phyloP scores from a whole-genome alignment of 2,329 filamentous ascomycete species.

The Penicillium aurantiogriseum region DNA sequence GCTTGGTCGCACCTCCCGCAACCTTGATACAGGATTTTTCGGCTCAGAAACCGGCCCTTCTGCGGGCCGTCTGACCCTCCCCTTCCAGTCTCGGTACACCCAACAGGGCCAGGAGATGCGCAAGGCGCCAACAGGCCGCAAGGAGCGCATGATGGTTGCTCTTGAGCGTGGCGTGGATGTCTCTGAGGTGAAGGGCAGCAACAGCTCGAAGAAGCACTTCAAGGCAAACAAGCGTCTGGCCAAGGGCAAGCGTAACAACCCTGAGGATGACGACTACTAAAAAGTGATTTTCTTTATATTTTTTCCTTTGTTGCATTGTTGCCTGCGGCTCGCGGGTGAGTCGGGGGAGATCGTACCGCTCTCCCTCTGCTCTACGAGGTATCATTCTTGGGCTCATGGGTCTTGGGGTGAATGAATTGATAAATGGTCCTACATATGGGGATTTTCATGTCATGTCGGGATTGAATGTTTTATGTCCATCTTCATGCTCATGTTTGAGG shows the following conservation, averaged over 20 bases:
- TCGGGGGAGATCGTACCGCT: conserved; percentile 9
- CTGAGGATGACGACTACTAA: conserved; percentile 32
- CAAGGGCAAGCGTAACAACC: conserved; percentile 34
- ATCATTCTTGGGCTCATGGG: conserved; percentile 7
- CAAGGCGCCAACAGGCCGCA: conserved; percentile 77
- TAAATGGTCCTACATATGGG: conserved; percentile 16
- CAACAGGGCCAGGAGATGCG: conserved; percentile 72
- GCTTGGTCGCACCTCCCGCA: conserved; percentile 67
- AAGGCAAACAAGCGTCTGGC: conserved; percentile 41
- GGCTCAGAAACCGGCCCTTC: conserved; percentile 57
- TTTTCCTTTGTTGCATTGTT: conserved; percentile 13
- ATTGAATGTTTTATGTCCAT: conserved; percentile 9
- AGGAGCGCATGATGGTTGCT: conserved; percentile 73
- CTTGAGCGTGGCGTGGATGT: conserved; percentile 82
- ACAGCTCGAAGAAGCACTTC: conserved; percentile 75
- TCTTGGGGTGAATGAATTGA: conserved; percentile 13
- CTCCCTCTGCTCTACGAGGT: conserved; percentile 6
- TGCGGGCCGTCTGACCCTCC: conserved; percentile 68
- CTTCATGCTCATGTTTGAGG: conserved; percentile 4
- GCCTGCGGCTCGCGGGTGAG: conserved; percentile 23
- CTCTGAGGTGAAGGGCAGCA: conserved; percentile 63
- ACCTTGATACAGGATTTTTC: conserved; percentile 89
- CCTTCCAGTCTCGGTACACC: conserved; percentile 87
- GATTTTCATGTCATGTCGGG: conserved; percentile 19
- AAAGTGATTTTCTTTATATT: conserved; percentile 22